phyloP scores from a whole-genome alignment of 768 basidiomycete species.

The Suillus spraguei region DNA sequence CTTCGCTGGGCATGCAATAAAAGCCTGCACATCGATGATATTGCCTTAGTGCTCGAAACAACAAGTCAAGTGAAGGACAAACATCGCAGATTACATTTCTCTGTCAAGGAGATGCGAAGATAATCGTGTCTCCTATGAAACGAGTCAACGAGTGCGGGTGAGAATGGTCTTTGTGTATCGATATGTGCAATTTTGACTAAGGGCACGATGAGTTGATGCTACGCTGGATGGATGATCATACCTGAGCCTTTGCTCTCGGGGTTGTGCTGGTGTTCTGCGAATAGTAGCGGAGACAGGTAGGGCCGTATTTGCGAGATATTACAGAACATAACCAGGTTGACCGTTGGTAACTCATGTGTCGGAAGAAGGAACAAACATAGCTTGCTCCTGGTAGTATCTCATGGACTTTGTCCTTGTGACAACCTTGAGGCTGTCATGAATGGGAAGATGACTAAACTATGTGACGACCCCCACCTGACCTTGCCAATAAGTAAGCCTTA shows the following conservation, averaged over 20 bases:
- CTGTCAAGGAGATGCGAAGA: conserved; percentile 85
- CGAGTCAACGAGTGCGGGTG: conserved; percentile 62
- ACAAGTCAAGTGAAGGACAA: conserved; percentile 20
- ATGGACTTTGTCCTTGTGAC: not conserved
- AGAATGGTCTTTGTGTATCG: conserved; percentile 50
- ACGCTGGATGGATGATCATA: conserved; percentile 5
- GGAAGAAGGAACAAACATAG: not conserved
- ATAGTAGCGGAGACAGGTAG: not conserved
- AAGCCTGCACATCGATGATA: conserved; percentile 54
- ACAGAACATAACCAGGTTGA: not conserved
- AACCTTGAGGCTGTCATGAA: not conserved
- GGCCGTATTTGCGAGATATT: not conserved
- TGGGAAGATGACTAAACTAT: no score
- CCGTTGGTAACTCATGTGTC: conserved; percentile 1
- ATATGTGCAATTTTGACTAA: conserved; percentile 50
- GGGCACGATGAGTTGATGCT: not conserved
- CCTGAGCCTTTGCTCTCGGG: conserved; percentile 25
- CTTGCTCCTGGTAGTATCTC: not conserved
- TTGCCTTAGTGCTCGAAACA: not conserved
- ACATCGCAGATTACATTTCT: conserved; percentile 89
- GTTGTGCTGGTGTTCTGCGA: conserved; percentile 14
- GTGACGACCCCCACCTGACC: no score
- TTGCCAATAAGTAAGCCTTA: no score
- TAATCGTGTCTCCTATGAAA: conserved; percentile 78
- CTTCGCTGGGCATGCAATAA: conserved; percentile 89